A percentile compares a stretch with the other conserved stretches of the same genome.
Conservation (phyloP, 2,329 filamentous ascomycete genomes). For the Teratosphaeriaceae sp. region DNA sequence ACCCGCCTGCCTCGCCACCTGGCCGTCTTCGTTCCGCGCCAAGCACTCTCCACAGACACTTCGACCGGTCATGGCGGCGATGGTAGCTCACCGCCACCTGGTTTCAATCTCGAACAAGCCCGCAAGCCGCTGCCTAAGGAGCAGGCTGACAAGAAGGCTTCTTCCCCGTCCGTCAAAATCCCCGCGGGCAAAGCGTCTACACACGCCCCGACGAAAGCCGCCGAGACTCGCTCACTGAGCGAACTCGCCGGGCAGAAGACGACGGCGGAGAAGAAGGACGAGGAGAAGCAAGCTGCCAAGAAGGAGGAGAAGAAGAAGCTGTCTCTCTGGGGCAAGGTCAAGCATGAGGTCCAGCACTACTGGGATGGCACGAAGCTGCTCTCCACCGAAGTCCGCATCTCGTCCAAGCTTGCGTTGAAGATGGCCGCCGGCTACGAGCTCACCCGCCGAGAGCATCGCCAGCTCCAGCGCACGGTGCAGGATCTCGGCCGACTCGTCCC, state of each 20-base stretch:
- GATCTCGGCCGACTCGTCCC: conserved; percentile 89
- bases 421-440: conserved; percentile 98
- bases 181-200: conserved; percentile 36
- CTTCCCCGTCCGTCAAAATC: conserved; percentile 24
- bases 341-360: conserved; percentile 89
- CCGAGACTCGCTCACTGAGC: conserved; percentile 46
- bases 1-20: conserved; percentile 46
- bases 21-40: conserved; percentile 50
- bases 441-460: conserved; percentile 84
- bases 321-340: conserved; percentile 85
- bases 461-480: conserved; percentile 86
- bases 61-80: conserved; percentile 39
- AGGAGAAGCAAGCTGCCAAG: conserved; percentile 53
- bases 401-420: conserved; percentile 82
- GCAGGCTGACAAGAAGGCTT: conserved; percentile 16
- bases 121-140: conserved; percentile 72
- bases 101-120: conserved; percentile 84
- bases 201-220: conserved; percentile 41
- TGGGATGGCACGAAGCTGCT: conserved; percentile 98
- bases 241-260: conserved; percentile 59
- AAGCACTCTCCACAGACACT: conserved; percentile 50
- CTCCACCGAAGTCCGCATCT: conserved; percentile 87
- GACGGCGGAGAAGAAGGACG: conserved; percentile 39
- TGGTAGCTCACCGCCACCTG: conserved; percentile 65
- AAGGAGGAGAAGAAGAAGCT: conserved; percentile 75